phyloP scores from a whole-genome alignment of 2,329 filamentous ascomycete genomes.

The Trichoderma cornu-damae region DNA sequence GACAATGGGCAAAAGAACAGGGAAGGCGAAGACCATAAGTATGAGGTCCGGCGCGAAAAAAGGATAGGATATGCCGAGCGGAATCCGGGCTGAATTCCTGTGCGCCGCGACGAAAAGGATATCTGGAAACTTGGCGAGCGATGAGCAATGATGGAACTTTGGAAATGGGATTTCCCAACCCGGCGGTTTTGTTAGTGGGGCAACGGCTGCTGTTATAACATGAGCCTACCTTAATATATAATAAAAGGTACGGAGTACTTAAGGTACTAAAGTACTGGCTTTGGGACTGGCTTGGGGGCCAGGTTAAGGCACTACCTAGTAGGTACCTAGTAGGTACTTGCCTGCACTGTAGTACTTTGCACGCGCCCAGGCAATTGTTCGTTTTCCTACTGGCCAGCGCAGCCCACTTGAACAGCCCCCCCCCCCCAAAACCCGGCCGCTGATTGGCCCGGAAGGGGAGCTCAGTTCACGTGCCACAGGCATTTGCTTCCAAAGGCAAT shows the following conservation, averaged over 20 bases:
- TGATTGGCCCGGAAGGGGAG: constrained; percentile 8
- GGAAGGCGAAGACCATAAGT: neutral
- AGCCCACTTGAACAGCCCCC: neutral
- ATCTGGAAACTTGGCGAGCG: too few species aligned
- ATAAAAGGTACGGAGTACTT: too few species aligned
- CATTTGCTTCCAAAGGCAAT: constrained; percentile 13
- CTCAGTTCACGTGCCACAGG: constrained; percentile 17
- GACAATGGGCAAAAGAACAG: neutral
- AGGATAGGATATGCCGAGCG: too few species aligned
- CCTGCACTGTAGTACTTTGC: too few species aligned
- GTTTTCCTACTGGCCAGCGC: neutral
- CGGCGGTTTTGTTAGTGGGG: constrained; percentile 12
- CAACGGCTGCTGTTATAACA: constrained; percentile 15
- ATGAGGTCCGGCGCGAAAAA: neutral
- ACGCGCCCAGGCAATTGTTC: neutral
- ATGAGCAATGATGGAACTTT: constrained; percentile 6
- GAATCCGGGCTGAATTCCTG: neutral
- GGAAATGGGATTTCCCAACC: constrained; percentile 7
- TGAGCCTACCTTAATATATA: too few species aligned
- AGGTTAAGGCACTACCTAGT: neutral
- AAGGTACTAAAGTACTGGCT: too few species aligned
- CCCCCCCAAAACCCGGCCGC: too few species aligned
- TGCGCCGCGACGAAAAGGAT: neutral
- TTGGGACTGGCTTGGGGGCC: neutral
- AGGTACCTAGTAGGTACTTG: neutral